phyloP scores from a whole-genome alignment of 768 basidiomycete species.

The Lyophyllum atratum region DNA sequence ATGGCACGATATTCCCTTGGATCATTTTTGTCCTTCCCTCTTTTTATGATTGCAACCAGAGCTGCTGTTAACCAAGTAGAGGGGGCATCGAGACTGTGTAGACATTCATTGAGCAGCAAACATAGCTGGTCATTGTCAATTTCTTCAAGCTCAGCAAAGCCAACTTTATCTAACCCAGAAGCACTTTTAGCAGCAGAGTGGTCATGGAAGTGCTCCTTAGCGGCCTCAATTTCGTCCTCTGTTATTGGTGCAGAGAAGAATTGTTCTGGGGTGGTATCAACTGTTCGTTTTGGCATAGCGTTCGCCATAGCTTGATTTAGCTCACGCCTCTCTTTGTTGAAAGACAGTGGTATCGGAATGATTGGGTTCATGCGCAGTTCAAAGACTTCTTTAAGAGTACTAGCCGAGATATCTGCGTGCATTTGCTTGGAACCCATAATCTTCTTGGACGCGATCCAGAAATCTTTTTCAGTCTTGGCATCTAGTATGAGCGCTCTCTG shows the following conservation, averaged over 20 bases:
- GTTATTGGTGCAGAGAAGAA: slow-evolving; percentile 5
- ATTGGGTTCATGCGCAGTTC: slow-evolving; percentile 5
- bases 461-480: neutral
- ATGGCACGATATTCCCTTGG: slow-evolving; percentile 20
- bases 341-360: neutral
- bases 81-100: neutral
- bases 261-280: neutral
- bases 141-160: neutral
- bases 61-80: neutral
- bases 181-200: neutral
- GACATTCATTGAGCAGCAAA: slow-evolving; percentile 6
- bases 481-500: neutral
- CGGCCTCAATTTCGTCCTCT: slow-evolving; percentile 4
- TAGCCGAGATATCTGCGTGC: neutral
- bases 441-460: neutral
- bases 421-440: neutral
- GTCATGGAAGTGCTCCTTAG: slow-evolving; percentile 6
- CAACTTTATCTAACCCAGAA: slow-evolving; percentile 2
- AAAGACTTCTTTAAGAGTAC: neutral
- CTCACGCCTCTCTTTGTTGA: neutral
- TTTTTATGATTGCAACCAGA: slow-evolving; percentile 11
- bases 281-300: neutral
- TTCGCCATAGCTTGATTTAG: neutral
- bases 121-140: slow-evolving; percentile 8
- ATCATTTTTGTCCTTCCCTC: slow-evolving; percentile 14